Evolutionary conservation across 2,329 filamentous ascomycete species (phyloP), one percentile per base, ranked within the genome.

Genomic region (Aspergillus felis): DNA sequence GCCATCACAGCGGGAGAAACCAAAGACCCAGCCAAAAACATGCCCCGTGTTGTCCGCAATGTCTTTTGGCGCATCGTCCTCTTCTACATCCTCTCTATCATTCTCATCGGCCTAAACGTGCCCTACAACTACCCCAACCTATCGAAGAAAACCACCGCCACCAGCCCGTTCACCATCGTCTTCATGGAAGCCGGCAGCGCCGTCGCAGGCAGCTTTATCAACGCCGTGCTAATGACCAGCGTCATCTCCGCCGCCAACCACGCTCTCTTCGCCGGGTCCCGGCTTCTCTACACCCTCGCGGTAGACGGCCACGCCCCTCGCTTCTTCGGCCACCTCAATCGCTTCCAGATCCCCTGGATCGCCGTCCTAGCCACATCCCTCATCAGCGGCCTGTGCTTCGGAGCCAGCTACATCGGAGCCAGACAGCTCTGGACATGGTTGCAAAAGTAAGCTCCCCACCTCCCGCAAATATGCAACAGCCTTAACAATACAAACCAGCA

Each of bases 1-100:
- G 85, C 84, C 52, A 85, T 88, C 57, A 87, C 86, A 0, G 85
- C 85, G 1, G 85, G 85, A 47, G 86, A 88, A 69, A 87, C 86
- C 1, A 84, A 82, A 62, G 79, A 87, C 62, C 86, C 86, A 0
- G 78, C 82, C 20, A 80, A 79, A 61, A 87, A 80, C 56, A 74
- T 88, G 35, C 86, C 86, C 1, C 79, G 80, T 3, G 86, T 87
- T 2, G 83, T 88, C 49, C 84, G 84, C 62, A 87, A 87, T 55
- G 84, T 87, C 42, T 87, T 87, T 65, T 87, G 83, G 83, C 81
- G 85, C 4, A 85, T 85, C 54, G 59, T 84, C 3, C 74, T 84
- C 8, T 84, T 85, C 70, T 82, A 81, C 62, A 72, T 82, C 51
- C 70, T 79, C 4, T 81, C 80, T 0, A 74, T 83, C 50, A 69